These are phyloP conservation scores for Tranzscheliella williamsii DNA, from an alignment of 1,284 basidiomycete species.

Conservation along the genomic window DNA sequence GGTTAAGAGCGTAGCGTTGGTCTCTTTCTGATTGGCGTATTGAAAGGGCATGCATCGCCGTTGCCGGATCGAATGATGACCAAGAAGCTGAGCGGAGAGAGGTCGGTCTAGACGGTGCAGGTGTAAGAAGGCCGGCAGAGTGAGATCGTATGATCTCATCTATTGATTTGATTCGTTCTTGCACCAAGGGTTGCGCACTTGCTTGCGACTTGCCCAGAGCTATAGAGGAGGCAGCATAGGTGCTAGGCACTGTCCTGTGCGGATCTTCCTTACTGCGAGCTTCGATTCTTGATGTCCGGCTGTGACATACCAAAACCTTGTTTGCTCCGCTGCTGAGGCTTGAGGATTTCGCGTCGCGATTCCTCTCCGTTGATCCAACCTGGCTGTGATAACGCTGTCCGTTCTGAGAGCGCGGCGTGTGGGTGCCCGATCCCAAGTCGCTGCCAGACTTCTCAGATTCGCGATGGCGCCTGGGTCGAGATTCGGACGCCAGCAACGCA, in stretches of 20 bases:
- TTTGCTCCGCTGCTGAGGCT: slow-evolving; percentile 1
- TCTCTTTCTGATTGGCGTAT: too few relatives aligned
- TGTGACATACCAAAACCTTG: too few relatives aligned
- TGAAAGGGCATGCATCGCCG: too few relatives aligned
- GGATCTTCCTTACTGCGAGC: not conserved
- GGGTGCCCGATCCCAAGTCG: too few relatives aligned
- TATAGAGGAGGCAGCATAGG: slow-evolving; percentile 19
- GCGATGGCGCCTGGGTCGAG: not conserved
- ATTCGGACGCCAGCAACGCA: slow-evolving; percentile 1
- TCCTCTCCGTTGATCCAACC: not conserved
- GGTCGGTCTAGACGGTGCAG: slow-evolving; percentile 22
- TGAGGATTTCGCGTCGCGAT: not conserved
- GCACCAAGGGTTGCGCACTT: not conserved
- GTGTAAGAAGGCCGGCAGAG: slow-evolving; percentile 43
- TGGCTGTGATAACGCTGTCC: not conserved
- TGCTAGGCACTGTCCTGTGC: slow-evolving; percentile 2
- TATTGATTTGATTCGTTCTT: slow-evolving; percentile 30
- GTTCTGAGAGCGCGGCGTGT: too few relatives aligned
- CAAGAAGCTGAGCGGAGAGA: slow-evolving; percentile 35
- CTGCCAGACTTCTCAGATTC: not conserved
- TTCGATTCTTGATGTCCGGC: not conserved
- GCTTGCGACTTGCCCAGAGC: slow-evolving; percentile 12
- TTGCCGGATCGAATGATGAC: slow-evolving; percentile 33
- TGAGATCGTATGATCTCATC: slow-evolving; percentile 63
- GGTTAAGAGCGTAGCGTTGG: too few relatives aligned